Base-by-base conservation (phyloP, 306 rosid genomes). In the Cicer chorassanicum region DNA sequence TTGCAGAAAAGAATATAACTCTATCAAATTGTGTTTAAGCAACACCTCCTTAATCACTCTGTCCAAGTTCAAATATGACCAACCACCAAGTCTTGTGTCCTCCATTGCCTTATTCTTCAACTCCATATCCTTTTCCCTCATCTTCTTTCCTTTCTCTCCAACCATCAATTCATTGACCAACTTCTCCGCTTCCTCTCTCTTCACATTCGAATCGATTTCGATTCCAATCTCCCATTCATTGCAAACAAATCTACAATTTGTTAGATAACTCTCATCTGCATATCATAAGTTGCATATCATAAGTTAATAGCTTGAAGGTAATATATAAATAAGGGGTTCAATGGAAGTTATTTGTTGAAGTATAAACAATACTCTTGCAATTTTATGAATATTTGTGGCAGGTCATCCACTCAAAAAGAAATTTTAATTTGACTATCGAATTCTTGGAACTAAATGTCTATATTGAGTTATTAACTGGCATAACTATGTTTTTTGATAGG, bases 211-310 rank as follows among this genome's bases (percentile, higher is more conserved):
- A 40, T 51, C 73, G 7, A 75, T 40, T 75, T 65, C 80, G 1
- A 53, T 24, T 2, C 80, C 80, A 65, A 65, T 65, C 3, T 42
- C 66, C 80, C 80, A 75, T 75, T 75, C 56, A 18, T 75, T 53
- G 13, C 73, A 75, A 65, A 75, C 65, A 65, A 9, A 54, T 43
- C 66, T 65, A 75, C 80, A 51, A 0, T 75, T 65, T 41, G 57
- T 65, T n/a, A 81, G 44, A 62, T 43, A 21, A 70, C 80, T 68
- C 48, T 51, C 77, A 63, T 81, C 81, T 75, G 73, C 72, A 60
- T 21, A 18, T n/a, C 53, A 72, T 15, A 61, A 78, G 18, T 24
- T 24, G 34, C 4, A 24, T 43, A 41, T 0, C 4, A 42, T 44
- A 62, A 62, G 6, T 46, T 40, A 46, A 24, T n/a, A 65, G 8